Conservation (phyloP, 495 filamentous ascomycete genomes). For the Lophiostoma macrostomum region DNA sequence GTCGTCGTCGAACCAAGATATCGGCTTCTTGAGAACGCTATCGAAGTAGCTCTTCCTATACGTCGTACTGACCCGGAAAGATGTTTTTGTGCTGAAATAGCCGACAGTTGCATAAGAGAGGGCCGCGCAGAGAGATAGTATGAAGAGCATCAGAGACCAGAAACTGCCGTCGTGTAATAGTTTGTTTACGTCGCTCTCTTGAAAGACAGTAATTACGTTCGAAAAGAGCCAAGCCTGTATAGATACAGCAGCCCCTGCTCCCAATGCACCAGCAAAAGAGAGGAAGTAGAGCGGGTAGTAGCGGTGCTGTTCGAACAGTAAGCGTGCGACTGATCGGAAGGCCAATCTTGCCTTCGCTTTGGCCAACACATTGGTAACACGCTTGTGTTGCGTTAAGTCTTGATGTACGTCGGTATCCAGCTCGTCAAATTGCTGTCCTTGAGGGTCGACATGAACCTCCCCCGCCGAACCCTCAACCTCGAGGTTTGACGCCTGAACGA, state of each 20-base stretch:
- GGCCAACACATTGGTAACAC: neutral
- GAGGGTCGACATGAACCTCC: too few relatives aligned
- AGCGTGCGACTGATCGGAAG: neutral
- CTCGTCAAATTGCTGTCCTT: too few relatives aligned
- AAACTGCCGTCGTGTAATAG: neutral
- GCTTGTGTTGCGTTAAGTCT: too few relatives aligned
- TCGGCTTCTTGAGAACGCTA: constrained; percentile 82
- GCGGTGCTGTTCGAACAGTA: neutral
- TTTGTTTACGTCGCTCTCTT: constrained; percentile 1
- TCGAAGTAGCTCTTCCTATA: constrained; percentile 77
- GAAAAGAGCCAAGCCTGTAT: constrained; percentile 1
- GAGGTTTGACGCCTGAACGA: constrained; percentile 34
- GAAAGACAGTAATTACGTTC: neutral
- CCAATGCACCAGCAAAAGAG: neutral
- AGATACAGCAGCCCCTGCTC: constrained; percentile 1
- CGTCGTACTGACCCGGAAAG: constrained; percentile 41
- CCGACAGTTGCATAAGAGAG: constrained; percentile 1
- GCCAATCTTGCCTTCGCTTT: neutral
- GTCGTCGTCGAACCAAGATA: constrained; percentile 82
- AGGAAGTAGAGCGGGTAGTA: constrained; percentile 3
- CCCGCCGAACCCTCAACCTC: too few relatives aligned
- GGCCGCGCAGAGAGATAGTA: neutral
- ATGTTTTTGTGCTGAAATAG: neutral
- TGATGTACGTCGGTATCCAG: too few relatives aligned
- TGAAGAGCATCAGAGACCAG: constrained; percentile 3